These are phyloP conservation scores for Calycina herbarum DNA, from an alignment of 2,329 filamentous ascomycete species.

Conservation along the genomic window DNA sequence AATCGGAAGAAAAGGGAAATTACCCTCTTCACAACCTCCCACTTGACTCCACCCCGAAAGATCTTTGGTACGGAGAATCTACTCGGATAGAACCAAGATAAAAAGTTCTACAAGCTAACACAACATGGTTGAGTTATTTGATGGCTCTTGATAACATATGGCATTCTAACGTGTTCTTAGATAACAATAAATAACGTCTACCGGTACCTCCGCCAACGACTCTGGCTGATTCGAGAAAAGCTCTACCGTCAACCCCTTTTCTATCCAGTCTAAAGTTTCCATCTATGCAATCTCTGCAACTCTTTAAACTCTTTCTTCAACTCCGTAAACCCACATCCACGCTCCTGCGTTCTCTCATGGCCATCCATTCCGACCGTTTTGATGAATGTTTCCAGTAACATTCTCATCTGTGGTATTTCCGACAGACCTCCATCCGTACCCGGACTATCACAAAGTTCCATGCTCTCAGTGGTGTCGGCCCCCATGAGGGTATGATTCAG, in stretches of 20 bases:
- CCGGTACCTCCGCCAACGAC: too few species aligned
- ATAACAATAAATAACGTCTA: too few species aligned
- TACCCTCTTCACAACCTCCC: too few species aligned
- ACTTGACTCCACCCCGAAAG: too few species aligned
- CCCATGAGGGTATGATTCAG: background rate
- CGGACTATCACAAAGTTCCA: background rate
- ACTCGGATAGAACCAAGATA: too few species aligned
- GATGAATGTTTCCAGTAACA: slow-evolving; percentile 1
- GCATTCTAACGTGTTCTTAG: too few species aligned
- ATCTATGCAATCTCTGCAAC: background rate
- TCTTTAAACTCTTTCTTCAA: slow-evolving; percentile 3
- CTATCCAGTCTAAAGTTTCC: background rate
- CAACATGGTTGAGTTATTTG: too few species aligned
- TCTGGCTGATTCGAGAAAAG: background rate
- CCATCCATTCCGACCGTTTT: background rate
- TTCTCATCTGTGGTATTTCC: background rate
- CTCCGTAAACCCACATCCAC: background rate
- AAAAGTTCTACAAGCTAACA: too few species aligned
- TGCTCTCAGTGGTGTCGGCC: background rate
- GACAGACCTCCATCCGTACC: background rate
- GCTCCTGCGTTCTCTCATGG: background rate
- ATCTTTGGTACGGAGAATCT: too few species aligned
- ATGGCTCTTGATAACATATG: too few species aligned
- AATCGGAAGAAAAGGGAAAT: too few species aligned
- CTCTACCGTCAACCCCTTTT: background rate